Conservation (phyloP, 371 early-diverging fungal species). For the Mortierella polycephala region DNA sequence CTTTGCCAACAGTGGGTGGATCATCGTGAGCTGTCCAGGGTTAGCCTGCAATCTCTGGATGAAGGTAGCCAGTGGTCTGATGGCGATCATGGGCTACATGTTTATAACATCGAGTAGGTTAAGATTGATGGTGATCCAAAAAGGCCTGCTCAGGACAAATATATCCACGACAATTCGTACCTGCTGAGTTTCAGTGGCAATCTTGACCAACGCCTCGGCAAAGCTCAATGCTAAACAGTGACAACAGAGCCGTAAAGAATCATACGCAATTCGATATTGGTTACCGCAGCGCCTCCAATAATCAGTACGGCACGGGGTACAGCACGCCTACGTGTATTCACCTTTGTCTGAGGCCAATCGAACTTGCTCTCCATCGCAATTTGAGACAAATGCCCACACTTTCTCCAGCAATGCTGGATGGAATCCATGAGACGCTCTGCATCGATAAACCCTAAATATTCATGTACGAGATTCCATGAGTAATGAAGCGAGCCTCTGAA, state of each 20-base stretch:
- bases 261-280: neutral
- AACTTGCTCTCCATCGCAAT: slow-evolving; percentile 61
- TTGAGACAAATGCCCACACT: slow-evolving; percentile 59
- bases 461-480: neutral
- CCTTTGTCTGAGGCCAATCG: slow-evolving; percentile 58
- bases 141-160: neutral
- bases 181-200: slow-evolving; percentile 53
- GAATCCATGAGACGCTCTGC: slow-evolving; percentile 52
- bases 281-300: slow-evolving; percentile 36
- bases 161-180: slow-evolving; percentile 39
- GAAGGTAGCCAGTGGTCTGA: slow-evolving; percentile 55
- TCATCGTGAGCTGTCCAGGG: slow-evolving; percentile 61
- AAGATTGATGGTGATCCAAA: neutral
- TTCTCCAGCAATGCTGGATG: slow-evolving; percentile 43
- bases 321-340: slow-evolving; percentile 22
- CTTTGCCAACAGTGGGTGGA: slow-evolving; percentile 67
- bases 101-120: neutral
- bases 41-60: slow-evolving; percentile 56
- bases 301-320: neutral
- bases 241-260: slow-evolving; percentile 7
- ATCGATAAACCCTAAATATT: slow-evolving; percentile 34
- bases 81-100: slow-evolving; percentile 58
- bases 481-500: neutral
- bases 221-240: slow-evolving; percentile 55
- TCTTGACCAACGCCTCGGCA: slow-evolving; percentile 59